Conservation (phyloP, 192 early-diverging fungal species). For the Polychytrium aggregatum region DNA sequence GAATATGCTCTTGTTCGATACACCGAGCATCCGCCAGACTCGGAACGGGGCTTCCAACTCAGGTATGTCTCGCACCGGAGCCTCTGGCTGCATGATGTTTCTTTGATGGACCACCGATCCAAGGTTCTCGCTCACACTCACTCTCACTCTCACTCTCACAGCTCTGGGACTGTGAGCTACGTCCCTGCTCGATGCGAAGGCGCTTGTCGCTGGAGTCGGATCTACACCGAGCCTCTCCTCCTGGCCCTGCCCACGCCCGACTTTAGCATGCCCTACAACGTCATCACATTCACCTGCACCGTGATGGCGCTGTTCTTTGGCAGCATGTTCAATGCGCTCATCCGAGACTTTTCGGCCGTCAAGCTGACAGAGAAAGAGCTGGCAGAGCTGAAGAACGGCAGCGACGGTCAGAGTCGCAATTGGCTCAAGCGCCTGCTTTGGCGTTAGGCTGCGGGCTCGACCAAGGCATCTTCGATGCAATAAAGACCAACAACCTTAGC, state of each 20-base stretch:
- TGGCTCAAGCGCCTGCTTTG: too few species aligned
- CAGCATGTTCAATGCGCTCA: constrained; percentile 71
- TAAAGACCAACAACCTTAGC: too few species aligned
- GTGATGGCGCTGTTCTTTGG: constrained; percentile 94
- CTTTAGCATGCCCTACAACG: constrained; percentile 99
- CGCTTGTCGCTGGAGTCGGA: neutral
- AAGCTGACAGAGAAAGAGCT: too few species aligned
- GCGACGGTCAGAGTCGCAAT: too few species aligned
- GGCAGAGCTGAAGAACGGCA: too few species aligned
- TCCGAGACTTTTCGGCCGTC: constrained; percentile 6
- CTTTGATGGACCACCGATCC: too few species aligned
- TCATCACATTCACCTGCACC: constrained; percentile 94
- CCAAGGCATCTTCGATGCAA: too few species aligned
- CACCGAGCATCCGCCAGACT: constrained; percentile 92
- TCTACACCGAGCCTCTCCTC: constrained; percentile 80
- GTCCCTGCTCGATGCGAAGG: too few species aligned
- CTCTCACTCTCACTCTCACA: too few species aligned
- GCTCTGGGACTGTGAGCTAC: too few species aligned
- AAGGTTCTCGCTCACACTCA: too few species aligned
- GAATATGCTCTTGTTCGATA: constrained; percentile 91
- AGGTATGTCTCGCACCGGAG: constrained; percentile 40
- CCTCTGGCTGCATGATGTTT: neutral
- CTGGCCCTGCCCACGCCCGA: constrained; percentile 90
- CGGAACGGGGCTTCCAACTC: constrained; percentile 89
- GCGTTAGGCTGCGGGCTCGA: too few species aligned